Evolutionary conservation across 768 basidiomycete genomes (phyloP), one percentile per base, ranked within the genome.

Genomic region (Lentinula raphanica): DNA sequence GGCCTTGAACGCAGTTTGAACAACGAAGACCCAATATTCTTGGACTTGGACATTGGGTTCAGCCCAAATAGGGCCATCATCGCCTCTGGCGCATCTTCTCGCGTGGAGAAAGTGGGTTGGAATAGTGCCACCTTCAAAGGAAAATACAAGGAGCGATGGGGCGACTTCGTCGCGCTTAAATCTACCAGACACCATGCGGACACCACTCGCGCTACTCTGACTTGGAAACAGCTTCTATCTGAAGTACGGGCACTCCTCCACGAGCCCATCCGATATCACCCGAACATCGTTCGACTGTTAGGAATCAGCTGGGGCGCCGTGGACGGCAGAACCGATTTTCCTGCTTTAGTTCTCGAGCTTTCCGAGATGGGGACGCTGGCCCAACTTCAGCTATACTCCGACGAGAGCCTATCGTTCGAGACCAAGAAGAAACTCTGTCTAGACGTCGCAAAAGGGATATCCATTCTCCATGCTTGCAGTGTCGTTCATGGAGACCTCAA

Each of bases 401-500:
- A 21, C 3, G 55, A 38, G 1, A 17, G 25, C 5, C 56, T 60
- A 11, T 12, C 59, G 5, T 60, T 60, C 19, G 5, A n/a, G 8
- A 40, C 53, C 48, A 60, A 57, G 25, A 60, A 60, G 36, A 39
- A 60, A 31, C 44, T 60, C 8, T 60, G 59, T 28, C 51, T 32
- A 40, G 59, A 60, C 32, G 59, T 60, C 40, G 32, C 59, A 25
- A 60, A 60, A 35, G 59, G 59, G 3, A 32, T 60, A 17, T 56
- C 59, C 2, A 60, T 60, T 11, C 56, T 60, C 12, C 59, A 60
- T 36, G 59, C 59, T 7, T 60, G 59, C 35, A 56, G 39, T 12
- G 54, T 61, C 60, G 40, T 58, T 28, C 60, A 61, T 42, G 57
- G 56, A 7, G 60, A 61, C 44, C 57, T 61, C 44, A 61, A 61